Percentiles rank a stretch among this genome's conserved stretches.
Evolutionary conservation across 306 rosid genomes (phyloP).

Genomic region (Dryas alaskensis): DNA sequence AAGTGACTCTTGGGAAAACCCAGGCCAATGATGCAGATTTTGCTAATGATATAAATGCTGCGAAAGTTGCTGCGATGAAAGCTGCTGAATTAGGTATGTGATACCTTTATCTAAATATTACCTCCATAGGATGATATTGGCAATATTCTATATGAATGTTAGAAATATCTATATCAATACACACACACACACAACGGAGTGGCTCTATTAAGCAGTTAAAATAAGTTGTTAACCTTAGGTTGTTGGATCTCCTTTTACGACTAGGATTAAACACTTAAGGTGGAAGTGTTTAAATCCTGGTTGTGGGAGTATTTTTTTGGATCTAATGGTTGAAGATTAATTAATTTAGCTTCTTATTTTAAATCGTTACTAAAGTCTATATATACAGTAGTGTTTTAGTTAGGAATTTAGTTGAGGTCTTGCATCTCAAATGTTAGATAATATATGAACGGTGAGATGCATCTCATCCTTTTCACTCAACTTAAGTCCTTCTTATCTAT

Average conservation of each 20-base stretch:
- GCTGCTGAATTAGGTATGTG: constrained; percentile 91
- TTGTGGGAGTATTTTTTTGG: background rate
- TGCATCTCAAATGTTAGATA: background rate
- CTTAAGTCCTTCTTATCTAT: background rate
- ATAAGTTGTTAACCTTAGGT: constrained; percentile 1
- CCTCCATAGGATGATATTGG: background rate
- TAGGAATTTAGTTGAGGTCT: background rate
- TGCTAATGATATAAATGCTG: constrained; percentile 61
- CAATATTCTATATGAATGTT: background rate
- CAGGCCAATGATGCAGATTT: constrained; percentile 45
- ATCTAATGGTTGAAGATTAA: background rate
- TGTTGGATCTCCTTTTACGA: background rate
- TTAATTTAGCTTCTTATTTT: too few relatives aligned
- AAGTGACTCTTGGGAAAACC: constrained; percentile 32
- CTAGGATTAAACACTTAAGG: background rate
- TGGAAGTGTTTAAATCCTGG: background rate
- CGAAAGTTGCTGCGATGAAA: constrained; percentile 91
- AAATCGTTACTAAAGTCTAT: background rate
- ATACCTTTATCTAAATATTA: constrained; percentile 2
- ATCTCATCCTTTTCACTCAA: background rate
- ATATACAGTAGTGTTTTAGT: background rate
- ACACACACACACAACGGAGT: background rate
- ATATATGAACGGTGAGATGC: background rate
- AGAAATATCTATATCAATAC: background rate
- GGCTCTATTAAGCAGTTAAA: background rate